A percentile compares a stretch with the other conserved stretches of the same genome.
phyloP scores from a whole-genome alignment of 2,329 filamentous ascomycete genomes.

The Phyllosticta paracitricarpa region DNA sequence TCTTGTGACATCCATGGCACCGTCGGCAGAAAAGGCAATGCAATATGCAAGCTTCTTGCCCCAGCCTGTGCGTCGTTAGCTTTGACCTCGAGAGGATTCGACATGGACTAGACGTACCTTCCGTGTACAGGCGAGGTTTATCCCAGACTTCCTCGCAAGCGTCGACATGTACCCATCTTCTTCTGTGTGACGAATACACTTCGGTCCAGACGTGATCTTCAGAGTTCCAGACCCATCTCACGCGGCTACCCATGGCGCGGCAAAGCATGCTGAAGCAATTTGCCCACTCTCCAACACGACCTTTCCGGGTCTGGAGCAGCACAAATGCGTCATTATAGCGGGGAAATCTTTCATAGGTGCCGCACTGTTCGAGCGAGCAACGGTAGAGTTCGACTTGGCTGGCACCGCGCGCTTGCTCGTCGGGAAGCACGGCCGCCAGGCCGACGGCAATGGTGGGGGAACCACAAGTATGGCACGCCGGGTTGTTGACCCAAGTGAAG shows the following conservation, averaged over 20 bases:
- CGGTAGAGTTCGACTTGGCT: slow-evolving; percentile 81
- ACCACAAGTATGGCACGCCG: slow-evolving; percentile 69
- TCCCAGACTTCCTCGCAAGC: slow-evolving; percentile 94
- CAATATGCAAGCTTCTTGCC: slow-evolving; percentile 95
- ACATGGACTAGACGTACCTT: slow-evolving; percentile 46
- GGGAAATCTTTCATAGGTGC: slow-evolving; percentile 77
- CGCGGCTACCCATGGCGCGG: slow-evolving; percentile 78
- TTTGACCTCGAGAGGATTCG: slow-evolving; percentile 9
- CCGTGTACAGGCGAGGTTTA: slow-evolving; percentile 80
- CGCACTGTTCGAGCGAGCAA: slow-evolving; percentile 68
- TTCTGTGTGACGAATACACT: slow-evolving; percentile 87
- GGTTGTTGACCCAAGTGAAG: slow-evolving; percentile 96
- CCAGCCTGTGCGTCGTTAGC: slow-evolving; percentile 53
- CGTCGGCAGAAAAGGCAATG: slow-evolving; percentile 91
- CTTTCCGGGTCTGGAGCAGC: slow-evolving; percentile 73
- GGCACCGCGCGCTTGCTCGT: slow-evolving; percentile 82
- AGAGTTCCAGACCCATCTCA: slow-evolving; percentile 96
- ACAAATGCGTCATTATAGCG: slow-evolving; percentile 94
- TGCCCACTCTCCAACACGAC: slow-evolving; percentile 89
- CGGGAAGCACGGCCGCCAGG: slow-evolving; percentile 73
- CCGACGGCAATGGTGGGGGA: slow-evolving; percentile 76
- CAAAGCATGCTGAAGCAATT: slow-evolving; percentile 99
- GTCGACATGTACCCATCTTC: slow-evolving; percentile 94
- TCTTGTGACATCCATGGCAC: slow-evolving; percentile 56
- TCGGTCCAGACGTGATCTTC: slow-evolving; percentile 98